Base-by-base conservation (phyloP, 192 early-diverging fungal genomes). In the Coemansia sp. region DNA sequence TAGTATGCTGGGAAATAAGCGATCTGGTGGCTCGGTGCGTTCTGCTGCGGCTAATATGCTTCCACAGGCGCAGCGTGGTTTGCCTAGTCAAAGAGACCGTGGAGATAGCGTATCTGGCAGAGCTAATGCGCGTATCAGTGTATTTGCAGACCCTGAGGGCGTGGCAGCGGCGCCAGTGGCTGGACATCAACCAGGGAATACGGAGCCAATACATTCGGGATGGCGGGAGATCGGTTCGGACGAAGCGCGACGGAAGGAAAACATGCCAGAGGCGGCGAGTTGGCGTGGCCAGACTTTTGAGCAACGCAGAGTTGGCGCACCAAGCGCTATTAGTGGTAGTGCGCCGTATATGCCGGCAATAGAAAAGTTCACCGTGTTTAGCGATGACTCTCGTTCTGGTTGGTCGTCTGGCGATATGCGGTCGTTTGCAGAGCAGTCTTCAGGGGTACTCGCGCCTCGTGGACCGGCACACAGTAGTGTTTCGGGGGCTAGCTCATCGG, bases 161-260 rank as follows among this genome's bases (percentile, higher is more conserved):
- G 29, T 57, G 12, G 54, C 55, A 14, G 38, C 62, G 5, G 45
- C 32, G 25, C n/a, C 55, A 2, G 1, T 73, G 28, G 59, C 48
- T 48, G 45, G 11, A 16, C 25, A 32, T 11, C 7, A 10, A 0
- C 30, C 42, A 1, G 3, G 42, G 2, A 36, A 25, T 3, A 11
- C 49, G 1, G 34, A 31, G 2, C 5, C 59, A 4, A 52, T 63
- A 6, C 61, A 77, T 8, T 30, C 52, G 11, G 52, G 52, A n/a
- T 92, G 90, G 91, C 55, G 22, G 1, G 89, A 90, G 34, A 83
- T 85, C 40, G 89, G 89, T 5, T 80, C 88, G 1, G 74, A 86
- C 22, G 73, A 75, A 22, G 67, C 83, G 16, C 73, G 87, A 6
- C 74, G 83, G n/a, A 93, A 92, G 72, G 91, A 94, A 72, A 92